phyloP scores from a whole-genome alignment of 805 yeast genomes.

The Dipodascus geniculatus region DNA sequence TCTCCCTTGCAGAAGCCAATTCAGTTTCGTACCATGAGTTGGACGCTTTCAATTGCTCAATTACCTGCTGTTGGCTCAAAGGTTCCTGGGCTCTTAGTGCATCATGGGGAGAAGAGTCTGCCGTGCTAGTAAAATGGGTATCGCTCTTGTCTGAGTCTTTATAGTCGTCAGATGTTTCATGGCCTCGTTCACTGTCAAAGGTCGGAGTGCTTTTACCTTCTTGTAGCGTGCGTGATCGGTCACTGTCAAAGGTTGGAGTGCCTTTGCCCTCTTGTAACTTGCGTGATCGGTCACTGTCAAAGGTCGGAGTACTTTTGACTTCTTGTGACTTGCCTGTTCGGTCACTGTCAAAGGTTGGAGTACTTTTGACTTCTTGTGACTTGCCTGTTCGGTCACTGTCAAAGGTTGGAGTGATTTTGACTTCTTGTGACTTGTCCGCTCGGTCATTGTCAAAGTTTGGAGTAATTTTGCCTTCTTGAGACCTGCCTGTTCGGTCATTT shows the following conservation, averaged over 20 bases:
- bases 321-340: neutral
- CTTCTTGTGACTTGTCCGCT: neutral
- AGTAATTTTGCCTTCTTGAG: neutral
- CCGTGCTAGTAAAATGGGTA: neutral
- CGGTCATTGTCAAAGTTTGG: no score
- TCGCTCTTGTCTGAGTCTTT: neutral
- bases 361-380: no score
- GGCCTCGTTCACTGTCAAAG: neutral
- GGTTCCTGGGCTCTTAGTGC: slow-evolving; percentile 1
- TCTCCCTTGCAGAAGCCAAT: slow-evolving; percentile 18
- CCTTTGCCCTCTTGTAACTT: no score
- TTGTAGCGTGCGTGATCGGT: neutral
- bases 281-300: no score
- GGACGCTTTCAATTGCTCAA: slow-evolving; percentile 21
- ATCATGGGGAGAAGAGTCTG: neutral
- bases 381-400: no score
- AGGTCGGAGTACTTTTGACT: neutral
- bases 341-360: no score
- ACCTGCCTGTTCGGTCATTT: neutral
- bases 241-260: no score
- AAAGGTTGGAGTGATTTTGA: neutral
- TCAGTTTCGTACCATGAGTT: slow-evolving; percentile 22
- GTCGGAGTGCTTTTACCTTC: neutral
- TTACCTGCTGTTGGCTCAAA: slow-evolving; percentile 11
- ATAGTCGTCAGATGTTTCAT: neutral